Evolutionary conservation across 169 alveolate species (phyloP).

Genomic region (Cryptosporidium sp.): DNA sequence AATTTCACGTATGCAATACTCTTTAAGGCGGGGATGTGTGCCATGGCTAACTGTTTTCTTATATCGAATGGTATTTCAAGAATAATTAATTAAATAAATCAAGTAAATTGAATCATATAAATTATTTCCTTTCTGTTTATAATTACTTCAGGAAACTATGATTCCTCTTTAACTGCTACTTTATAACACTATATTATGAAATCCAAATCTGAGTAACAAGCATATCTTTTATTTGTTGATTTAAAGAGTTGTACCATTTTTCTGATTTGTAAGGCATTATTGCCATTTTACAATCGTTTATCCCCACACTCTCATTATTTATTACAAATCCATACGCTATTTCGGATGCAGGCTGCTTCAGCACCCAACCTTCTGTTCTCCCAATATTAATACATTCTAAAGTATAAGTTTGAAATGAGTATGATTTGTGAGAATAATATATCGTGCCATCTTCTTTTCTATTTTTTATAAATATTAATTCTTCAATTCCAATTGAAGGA

Average conservation of each 20-base stretch:
- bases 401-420: constrained; percentile 1
- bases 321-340: constrained; percentile 26
- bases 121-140: too few species aligned
- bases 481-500: constrained; percentile 59
- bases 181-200: background rate
- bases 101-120: background rate
- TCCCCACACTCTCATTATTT: background rate
- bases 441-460: background rate
- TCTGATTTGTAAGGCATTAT: background rate
- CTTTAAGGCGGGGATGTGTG: constrained; percentile 72
- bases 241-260: constrained; percentile 57
- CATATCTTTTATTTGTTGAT: constrained; percentile 61
- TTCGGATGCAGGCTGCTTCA: constrained; percentile 32
- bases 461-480: constrained; percentile 22
- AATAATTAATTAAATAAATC: background rate
- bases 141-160: too few species aligned
- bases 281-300: background rate
- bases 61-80: background rate
- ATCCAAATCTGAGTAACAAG: constrained; percentile 40
- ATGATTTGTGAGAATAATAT: constrained; percentile 11
- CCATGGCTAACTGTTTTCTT: background rate
- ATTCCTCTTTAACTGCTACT: background rate
- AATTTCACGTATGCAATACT: constrained; percentile 49
- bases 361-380: constrained; percentile 48
- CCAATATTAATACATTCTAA: constrained; percentile 13